Base-by-base conservation (phyloP, 768 basidiomycete species). In the Botryobasidium botryosum region DNA sequence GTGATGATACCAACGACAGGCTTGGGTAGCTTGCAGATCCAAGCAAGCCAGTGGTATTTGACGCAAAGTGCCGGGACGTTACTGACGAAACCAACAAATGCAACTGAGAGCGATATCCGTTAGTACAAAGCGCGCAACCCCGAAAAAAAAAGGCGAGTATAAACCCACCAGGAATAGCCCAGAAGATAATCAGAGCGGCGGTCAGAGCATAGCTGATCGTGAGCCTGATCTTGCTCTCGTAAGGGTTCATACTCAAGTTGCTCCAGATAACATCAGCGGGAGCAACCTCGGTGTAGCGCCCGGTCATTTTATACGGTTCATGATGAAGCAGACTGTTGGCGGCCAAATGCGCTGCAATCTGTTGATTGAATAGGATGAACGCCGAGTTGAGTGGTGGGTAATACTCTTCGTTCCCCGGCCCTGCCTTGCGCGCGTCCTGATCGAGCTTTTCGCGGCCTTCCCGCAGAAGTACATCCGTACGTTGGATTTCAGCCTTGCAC, bases 201-300 rank as follows among this genome's bases (percentile, higher is more conserved):
- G 91, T 94, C 2, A 70, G 64, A 1, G 75, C 75, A 60, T 80
- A 92, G 33, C 77, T 78, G 38, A 84, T 62, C 15, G 67, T 69
- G 47, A 63, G 55, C 23, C 87, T 75, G 36, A 79, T 63, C 55
- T 75, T 75, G 50, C 69, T 68, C 58, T 91, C 86, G 53, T 94
- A 96, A 1, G 87, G 81, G 57, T 91, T 92, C 65, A 97, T 59
- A 25, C 74, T 71, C 6, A 99, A 67, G 58, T 94, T 96, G 3
- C 69, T 62, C 91, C 92, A 97, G 50, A 97, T 79, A 37, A 99
- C 79, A 60, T 94, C 90, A 24, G 71, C 68, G 0, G 91, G 90
- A 0, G 79, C 70, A 43, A 92, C 77, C 58, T 94, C 91, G 32
- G 79, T 69, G 55, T 77, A 81, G 41, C 75, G 74, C 23, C 66